Base-by-base conservation (phyloP, 495 filamentous ascomycete genomes). In the Neurospora tetrasperma region DNA sequence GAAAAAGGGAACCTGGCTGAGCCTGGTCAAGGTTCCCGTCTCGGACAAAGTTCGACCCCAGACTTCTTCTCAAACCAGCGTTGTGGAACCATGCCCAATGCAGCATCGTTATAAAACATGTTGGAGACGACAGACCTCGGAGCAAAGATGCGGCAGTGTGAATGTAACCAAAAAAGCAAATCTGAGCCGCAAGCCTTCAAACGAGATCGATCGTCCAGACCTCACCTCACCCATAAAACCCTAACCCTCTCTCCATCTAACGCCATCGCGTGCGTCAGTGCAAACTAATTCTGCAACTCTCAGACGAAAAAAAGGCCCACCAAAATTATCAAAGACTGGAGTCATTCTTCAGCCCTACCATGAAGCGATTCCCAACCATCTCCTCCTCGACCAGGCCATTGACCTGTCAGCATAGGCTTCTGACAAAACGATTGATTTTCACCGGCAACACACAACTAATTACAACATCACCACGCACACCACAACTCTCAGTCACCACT, bases 311-410 rank as follows among this genome's bases (percentile, higher is more conserved):
- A 38, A 38, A 66, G 31, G 14, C 54, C 54, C 54, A 66, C 54
- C 23, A 14, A 35, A 66, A 66, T 66, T 18, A 66, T 62, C 54
- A 16, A 7, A 62, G 27, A 35, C 8, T 62, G 54, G 27, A 62
- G 54, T 62, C 54, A 18, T 66, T 66, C 54, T 38, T 66, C 54
- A 66, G 54, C 54, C 54, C 54, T 66, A 66, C 54, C 71, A 74
- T 74, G 73, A 74, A 72, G 73, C 70, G 27, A 70, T 62, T 74
- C 48, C 54, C 70, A 72, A 42, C 70, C 27, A 23, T 68, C 46
- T 44, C 44, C 23, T 38, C 54, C 27, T 35, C 54, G 23, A 40
- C 68, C 18, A 27, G 70, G 73, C 46, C 70, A 68, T 72, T 74
- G 70, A 71, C 41, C 7, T 62, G 42, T 42, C 35, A 71, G 42